Conservation (phyloP, 331 rosid genomes). For the Acacia pycnantha region DNA sequence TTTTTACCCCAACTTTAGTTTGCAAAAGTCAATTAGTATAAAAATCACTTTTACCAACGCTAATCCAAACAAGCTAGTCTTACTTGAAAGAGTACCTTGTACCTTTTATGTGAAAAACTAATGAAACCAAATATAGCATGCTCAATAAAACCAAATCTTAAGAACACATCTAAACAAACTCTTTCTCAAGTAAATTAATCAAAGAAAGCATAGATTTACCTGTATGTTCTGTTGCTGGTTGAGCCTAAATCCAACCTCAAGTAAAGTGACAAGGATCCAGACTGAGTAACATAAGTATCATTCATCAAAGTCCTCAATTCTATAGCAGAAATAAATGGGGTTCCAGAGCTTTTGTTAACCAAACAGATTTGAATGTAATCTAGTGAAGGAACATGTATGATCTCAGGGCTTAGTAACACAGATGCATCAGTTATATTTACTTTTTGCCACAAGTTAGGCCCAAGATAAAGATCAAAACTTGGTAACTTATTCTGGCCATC, state of each 20-base stretch:
- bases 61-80: not conserved
- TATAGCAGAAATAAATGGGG: slow-evolving; percentile 38
- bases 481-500: slow-evolving; percentile 22
- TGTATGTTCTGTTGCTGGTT: not conserved
- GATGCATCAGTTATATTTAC: not conserved
- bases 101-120: not conserved
- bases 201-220: slow-evolving; percentile 4
- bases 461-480: slow-evolving; percentile 29
- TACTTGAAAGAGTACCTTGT: not conserved
- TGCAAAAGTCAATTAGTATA: too few species aligned
- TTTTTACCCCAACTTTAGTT: too few species aligned
- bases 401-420: rapidly evolving
- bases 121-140: not conserved
- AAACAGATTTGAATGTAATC: slow-evolving; percentile 32
- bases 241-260: slow-evolving; percentile 4
- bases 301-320: slow-evolving; percentile 26
- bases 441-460: slow-evolving; percentile 28
- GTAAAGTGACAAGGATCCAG: slow-evolving; percentile 7
- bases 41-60: not conserved
- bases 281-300: not conserved
- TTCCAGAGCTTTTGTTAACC: slow-evolving; percentile 12
- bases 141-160: not conserved
- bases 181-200: not conserved
- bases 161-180: not conserved
- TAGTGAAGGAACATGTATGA: slow-evolving; percentile 24